Base-by-base conservation (phyloP, 2,329 filamentous ascomycete species). In the Mycocentrospora acerina region DNA sequence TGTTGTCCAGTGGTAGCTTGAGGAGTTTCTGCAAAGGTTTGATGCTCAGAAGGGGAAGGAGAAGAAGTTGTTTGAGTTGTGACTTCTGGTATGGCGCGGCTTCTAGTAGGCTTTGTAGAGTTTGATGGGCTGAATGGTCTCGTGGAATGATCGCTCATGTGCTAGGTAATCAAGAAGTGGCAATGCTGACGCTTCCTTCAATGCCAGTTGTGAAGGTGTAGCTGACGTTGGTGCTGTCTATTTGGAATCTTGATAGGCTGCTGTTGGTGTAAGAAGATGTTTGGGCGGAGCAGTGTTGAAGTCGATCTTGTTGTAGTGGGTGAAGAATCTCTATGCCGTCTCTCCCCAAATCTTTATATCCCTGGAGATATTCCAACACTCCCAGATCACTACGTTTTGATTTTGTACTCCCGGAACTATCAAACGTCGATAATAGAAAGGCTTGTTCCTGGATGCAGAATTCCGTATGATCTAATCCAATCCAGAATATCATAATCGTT, bases 401-500 rank as follows among this genome's bases (percentile, higher is more conserved):
- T 35, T 43, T 35, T 46, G 43, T 36, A 40, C 34, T 31, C 35
- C 28, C 29, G 44, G 32, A 37, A 49, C 47, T 51, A 50, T 44
- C 42, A 50, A 41, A 35, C 16, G 33, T 48, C 44, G 53, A 51
- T 46, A 50, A 58, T 57, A 52, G 55, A 50, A 35, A 19, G 40
- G 40, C 31, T 38, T 42, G 45, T 44, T 29, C 43, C 48, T 50
- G 37, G 50, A 53, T 35, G 47, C 43, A 49, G 51, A 49, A 42
- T 40, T 29, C 29, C 28, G 45, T 33, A 50, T 53, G 29, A 35
- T 27, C 48, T 57, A 60, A 62, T 56, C 52, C 30, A 33, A 26
- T 39, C 53, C 44, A 52, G 41, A 42, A 49, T 48, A 37, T 52
- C 53, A 53, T 60, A 53, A 57, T 57, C 50, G 41, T 48, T 40